A percentile compares a stretch with the other conserved stretches of the same genome.
Conservation (phyloP, 2,329 filamentous ascomycete species). For the Neophaeococcomyces mojaviensis region DNA sequence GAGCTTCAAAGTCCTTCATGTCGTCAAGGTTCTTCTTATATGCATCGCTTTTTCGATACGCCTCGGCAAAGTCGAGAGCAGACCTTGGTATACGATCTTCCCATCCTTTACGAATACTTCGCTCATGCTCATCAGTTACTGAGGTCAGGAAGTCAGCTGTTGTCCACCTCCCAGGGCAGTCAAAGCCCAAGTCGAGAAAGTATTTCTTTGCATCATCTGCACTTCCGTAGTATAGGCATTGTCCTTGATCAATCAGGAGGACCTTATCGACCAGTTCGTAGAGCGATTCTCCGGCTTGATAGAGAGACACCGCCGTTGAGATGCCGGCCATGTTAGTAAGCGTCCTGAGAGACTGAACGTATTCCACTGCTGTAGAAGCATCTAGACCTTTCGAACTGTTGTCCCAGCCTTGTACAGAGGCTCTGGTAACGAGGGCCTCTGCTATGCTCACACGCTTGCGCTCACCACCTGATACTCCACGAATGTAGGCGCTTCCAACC, state of each 20-base stretch:
- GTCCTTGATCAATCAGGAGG: slow-evolving; percentile 58
- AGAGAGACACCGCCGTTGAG: slow-evolving; percentile 61
- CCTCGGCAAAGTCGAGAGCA: slow-evolving; percentile 47
- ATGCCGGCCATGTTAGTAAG: slow-evolving; percentile 57
- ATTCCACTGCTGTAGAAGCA: slow-evolving; percentile 65
- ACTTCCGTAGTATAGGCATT: slow-evolving; percentile 64
- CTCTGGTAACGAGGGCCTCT: slow-evolving; percentile 61
- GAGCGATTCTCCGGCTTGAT: slow-evolving; percentile 54
- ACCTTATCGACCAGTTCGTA: slow-evolving; percentile 60
- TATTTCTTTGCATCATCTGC: slow-evolving; percentile 58
- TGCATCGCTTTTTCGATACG: slow-evolving; percentile 43
- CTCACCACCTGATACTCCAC: slow-evolving; percentile 64
- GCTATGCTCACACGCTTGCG: slow-evolving; percentile 27
- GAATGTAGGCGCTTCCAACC: slow-evolving; percentile 66
- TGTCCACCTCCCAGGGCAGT: slow-evolving; percentile 63
- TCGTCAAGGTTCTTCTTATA: slow-evolving; percentile 40
- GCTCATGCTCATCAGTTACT: slow-evolving; percentile 57
- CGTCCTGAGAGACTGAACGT: slow-evolving; percentile 59
- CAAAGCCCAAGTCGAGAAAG: slow-evolving; percentile 64
- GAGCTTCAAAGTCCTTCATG: slow-evolving; percentile 47
- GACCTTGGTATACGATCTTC: slow-evolving; percentile 51
- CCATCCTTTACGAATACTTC: slow-evolving; percentile 49
- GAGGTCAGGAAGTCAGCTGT: slow-evolving; percentile 72
- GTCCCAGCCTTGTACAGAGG: slow-evolving; percentile 66
- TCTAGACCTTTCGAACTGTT: slow-evolving; percentile 69